Percentiles rank a stretch among this genome's conserved stretches.
Conservation (phyloP, 345 rosid species). For the Microcos paniculata region DNA sequence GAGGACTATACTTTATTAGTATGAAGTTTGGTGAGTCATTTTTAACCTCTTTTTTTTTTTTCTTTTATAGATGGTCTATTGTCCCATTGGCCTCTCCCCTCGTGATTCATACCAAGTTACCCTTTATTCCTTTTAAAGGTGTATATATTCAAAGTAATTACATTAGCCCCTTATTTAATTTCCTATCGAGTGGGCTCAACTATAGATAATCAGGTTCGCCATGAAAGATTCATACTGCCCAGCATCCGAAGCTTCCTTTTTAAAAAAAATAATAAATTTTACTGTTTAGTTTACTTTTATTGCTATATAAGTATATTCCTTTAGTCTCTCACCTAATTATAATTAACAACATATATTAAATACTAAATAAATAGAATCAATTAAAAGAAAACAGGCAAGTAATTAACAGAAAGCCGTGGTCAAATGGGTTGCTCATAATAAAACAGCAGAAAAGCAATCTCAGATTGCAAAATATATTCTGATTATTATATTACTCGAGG, state of each 20-base stretch:
- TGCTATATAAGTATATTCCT: neutral
- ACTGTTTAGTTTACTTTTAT: too few species aligned
- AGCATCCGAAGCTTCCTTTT: too few species aligned
- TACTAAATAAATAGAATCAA: too few species aligned
- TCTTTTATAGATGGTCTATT: neutral
- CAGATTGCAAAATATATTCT: neutral
- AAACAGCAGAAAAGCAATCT: neutral
- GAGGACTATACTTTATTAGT: too few species aligned
- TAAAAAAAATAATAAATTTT: too few species aligned
- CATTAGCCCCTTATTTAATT: too few species aligned
- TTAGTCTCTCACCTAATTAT: neutral
- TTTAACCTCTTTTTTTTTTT: neutral
- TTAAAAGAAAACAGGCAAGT: neutral
- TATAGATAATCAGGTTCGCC: too few species aligned
- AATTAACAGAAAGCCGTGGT: neutral
- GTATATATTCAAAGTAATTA: too few species aligned
- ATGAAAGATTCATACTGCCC: too few species aligned
- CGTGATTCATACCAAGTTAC: neutral
- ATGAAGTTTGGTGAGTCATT: neutral
- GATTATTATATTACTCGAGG: neutral
- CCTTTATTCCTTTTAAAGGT: too few species aligned
- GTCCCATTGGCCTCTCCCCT: neutral
- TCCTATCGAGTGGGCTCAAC: too few species aligned
- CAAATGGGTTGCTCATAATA: neutral
- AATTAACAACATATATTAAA: neutral